Evolutionary conservation across 192 early-diverging fungal genomes (phyloP).

Genomic region (Coemansia guatemalensis): DNA sequence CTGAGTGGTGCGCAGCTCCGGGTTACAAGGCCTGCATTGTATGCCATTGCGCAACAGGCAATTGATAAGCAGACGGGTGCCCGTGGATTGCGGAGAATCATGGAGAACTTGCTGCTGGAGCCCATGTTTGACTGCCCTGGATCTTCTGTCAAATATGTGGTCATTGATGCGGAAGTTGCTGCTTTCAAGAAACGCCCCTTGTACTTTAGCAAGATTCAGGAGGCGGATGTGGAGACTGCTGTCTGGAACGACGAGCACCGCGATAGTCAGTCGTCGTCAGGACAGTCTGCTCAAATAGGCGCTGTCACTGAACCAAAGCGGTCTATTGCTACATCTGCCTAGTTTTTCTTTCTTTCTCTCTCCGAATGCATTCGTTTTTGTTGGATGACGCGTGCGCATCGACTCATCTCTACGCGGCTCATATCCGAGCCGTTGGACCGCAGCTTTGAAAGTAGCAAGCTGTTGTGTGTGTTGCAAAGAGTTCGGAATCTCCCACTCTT

Average conservation of each 20-base stretch:
- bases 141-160: conserved; percentile 68
- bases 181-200: conserved; percentile 60
- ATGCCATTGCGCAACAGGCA: conserved; percentile 71
- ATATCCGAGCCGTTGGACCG: neutral
- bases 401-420: neutral
- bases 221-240: conserved; percentile 51
- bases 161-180: conserved; percentile 69
- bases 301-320: conserved; percentile 12
- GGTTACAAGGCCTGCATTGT: conserved; percentile 69
- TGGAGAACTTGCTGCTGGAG: conserved; percentile 78
- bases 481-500: no score
- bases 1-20: conserved; percentile 66
- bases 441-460: no score
- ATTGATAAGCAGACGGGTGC: conserved; percentile 84
- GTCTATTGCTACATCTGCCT: conserved; percentile 12
- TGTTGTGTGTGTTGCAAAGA: conserved; percentile 61
- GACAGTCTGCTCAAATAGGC: neutral
- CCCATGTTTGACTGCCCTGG: conserved; percentile 81
- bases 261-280: neutral
- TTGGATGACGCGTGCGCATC: no score
- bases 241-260: conserved; percentile 47
- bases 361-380: no score
- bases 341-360: neutral
- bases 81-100: conserved; percentile 82
- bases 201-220: conserved; percentile 59